These are phyloP conservation scores for Gossypium laxum DNA, from an alignment of 441 rosid genomes.

Conservation along the genomic window DNA sequence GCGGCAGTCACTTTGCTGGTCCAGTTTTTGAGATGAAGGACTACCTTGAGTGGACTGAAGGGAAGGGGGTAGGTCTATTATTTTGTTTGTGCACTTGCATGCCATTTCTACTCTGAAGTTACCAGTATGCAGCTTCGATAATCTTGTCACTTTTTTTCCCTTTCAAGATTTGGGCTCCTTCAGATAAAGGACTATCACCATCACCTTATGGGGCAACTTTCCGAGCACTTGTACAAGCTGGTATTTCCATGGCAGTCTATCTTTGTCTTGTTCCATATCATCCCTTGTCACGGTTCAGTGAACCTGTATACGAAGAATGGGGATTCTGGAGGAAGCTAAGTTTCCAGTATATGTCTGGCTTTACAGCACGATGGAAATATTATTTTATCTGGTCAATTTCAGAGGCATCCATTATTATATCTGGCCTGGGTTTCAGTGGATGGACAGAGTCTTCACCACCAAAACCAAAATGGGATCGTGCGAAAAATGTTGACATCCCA, in stretches of 20 bases:
- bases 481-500: slow-evolving; percentile 64
- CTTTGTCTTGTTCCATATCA: slow-evolving; percentile 53
- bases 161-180: slow-evolving; percentile 58
- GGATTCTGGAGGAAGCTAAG: slow-evolving; percentile 73
- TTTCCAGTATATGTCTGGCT: slow-evolving; percentile 73
- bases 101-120: slow-evolving; percentile 2
- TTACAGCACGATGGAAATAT: slow-evolving; percentile 89
- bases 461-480: slow-evolving; percentile 81
- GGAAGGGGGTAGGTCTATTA: slow-evolving; percentile 54
- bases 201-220: slow-evolving; percentile 54
- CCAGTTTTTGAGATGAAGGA: slow-evolving; percentile 92
- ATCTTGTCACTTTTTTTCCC: slow-evolving; percentile 1
- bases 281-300: slow-evolving; percentile 60
- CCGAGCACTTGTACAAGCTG: slow-evolving; percentile 71
- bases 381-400: slow-evolving; percentile 96
- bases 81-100: slow-evolving; percentile 9
- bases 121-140: slow-evolving; percentile 9
- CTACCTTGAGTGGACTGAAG: slow-evolving; percentile 84
- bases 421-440: slow-evolving; percentile 92
- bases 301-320: slow-evolving; percentile 73
- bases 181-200: slow-evolving; percentile 25
- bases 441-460: slow-evolving; percentile 71
- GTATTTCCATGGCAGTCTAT: slow-evolving; percentile 68
- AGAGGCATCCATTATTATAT: slow-evolving; percentile 71
- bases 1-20: slow-evolving; percentile 93